Percentiles rank a stretch among this genome's conserved stretches.
phyloP scores from a whole-genome alignment of 495 filamentous ascomycete species.

The Tuber brumale region DNA sequence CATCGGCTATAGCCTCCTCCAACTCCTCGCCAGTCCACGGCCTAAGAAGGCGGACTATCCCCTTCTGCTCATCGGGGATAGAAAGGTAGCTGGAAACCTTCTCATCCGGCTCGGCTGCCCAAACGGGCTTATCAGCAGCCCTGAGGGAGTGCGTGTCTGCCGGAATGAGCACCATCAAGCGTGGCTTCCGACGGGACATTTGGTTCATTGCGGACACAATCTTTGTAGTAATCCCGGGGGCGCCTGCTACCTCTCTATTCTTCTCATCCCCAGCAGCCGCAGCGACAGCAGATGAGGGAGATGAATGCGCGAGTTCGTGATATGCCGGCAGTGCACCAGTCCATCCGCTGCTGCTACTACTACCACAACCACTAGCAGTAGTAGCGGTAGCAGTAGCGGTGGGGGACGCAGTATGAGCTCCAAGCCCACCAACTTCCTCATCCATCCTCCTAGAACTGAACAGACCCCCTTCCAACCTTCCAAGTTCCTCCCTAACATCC shows the following conservation, averaged over 20 bases:
- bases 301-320: background rate
- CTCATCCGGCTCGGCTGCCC: slow-evolving; percentile 14
- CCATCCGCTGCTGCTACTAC: background rate
- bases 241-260: background rate
- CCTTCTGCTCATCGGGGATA: slow-evolving; percentile 26
- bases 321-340: slow-evolving; percentile 14
- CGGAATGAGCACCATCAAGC: slow-evolving; percentile 12
- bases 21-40: slow-evolving; percentile 11
- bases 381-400: background rate
- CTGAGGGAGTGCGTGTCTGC: slow-evolving; percentile 20
- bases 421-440: background rate
- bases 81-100: slow-evolving; percentile 14
- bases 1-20: slow-evolving; percentile 4
- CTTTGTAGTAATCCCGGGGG: background rate
- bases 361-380: background rate
- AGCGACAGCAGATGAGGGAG: background rate
- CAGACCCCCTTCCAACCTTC: slow-evolving; percentile 11
- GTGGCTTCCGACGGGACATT: background rate
- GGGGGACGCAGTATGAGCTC: background rate
- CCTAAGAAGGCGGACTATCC: slow-evolving; percentile 18
- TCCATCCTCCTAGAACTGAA: slow-evolving; percentile 9
- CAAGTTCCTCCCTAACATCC: slow-evolving; percentile 11
- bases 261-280: background rate
- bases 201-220: background rate
- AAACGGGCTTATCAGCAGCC: slow-evolving; percentile 16